Conservation (phyloP, 176 grass and related monocot species). For the Carex parvula region DNA sequence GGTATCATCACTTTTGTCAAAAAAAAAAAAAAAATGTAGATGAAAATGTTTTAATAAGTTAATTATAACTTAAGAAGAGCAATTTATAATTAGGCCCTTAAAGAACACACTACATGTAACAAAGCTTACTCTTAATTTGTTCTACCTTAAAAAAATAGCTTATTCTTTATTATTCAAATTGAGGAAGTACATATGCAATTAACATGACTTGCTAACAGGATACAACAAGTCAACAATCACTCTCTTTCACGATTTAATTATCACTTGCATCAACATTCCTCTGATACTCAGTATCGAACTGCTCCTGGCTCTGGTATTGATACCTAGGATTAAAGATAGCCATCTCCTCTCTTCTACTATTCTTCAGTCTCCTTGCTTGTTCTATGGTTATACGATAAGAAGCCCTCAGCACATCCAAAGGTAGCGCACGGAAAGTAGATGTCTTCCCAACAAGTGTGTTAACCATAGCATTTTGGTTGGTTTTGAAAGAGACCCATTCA, state of each 20-base stretch:
- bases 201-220: background rate
- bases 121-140: background rate
- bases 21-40: too few species aligned
- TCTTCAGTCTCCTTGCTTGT: slow-evolving; percentile 27
- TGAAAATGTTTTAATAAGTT: too few species aligned
- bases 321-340: slow-evolving; percentile 22
- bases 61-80: too few species aligned
- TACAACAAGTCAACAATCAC: background rate
- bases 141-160: background rate
- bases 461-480: slow-evolving; percentile 15
- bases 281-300: background rate
- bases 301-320: background rate
- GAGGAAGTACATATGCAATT: background rate
- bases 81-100: too few species aligned
- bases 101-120: background rate
- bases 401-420: slow-evolving; percentile 19
- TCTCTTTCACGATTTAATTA: background rate
- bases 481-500: slow-evolving; percentile 31
- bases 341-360: slow-evolving; percentile 20
- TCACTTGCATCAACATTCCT: background rate
- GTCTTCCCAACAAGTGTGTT: slow-evolving; percentile 9
- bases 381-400: slow-evolving; percentile 24
- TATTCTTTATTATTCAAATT: background rate
- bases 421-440: slow-evolving; percentile 16
- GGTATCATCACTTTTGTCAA: too few species aligned